phyloP scores from a whole-genome alignment of 1,284 basidiomycete genomes.

The Boletus sp. region DNA sequence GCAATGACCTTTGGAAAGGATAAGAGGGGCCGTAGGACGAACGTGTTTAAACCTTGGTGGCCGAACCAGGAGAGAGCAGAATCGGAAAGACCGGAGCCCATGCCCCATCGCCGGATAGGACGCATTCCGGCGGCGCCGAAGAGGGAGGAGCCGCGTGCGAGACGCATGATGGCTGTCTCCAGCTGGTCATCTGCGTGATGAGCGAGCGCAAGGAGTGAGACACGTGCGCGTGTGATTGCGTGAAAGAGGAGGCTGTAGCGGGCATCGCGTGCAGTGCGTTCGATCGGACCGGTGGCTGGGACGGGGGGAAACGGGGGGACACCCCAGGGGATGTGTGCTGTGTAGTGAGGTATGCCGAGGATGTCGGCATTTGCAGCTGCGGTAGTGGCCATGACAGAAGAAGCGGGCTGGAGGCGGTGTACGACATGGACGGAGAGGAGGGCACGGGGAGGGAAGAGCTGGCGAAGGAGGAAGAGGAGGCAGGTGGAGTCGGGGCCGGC shows the following conservation, averaged over 20 bases:
- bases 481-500: slow-evolving; percentile 79
- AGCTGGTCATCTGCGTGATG: slow-evolving; percentile 81
- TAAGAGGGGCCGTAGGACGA: slow-evolving; percentile 69
- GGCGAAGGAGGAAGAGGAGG: slow-evolving; percentile 62
- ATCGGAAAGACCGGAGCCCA: slow-evolving; percentile 48
- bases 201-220: slow-evolving; percentile 55
- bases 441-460: slow-evolving; percentile 33
- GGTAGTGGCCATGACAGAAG: slow-evolving; percentile 51
- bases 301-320: slow-evolving; percentile 46
- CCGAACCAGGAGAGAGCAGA: slow-evolving; percentile 44
- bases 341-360: slow-evolving; percentile 49
- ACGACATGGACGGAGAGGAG: slow-evolving; percentile 65
- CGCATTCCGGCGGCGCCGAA: slow-evolving; percentile 67
- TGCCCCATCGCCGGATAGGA: slow-evolving; percentile 66
- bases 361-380: slow-evolving; percentile 43
- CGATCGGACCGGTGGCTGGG: slow-evolving; percentile 43
- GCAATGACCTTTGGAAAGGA: slow-evolving; percentile 59
- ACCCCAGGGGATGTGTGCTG: slow-evolving; percentile 56
- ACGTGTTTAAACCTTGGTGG: slow-evolving; percentile 56
- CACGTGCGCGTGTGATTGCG: slow-evolving; percentile 41
- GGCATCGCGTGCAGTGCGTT: slow-evolving; percentile 55
- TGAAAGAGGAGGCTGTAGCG: slow-evolving; percentile 57
- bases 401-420: slow-evolving; percentile 61
- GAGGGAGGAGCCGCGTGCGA: slow-evolving; percentile 52
- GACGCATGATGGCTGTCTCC: slow-evolving; percentile 71